phyloP scores from a whole-genome alignment of 2,329 filamentous ascomycete species.

The Chalaropsis ovoidea region DNA sequence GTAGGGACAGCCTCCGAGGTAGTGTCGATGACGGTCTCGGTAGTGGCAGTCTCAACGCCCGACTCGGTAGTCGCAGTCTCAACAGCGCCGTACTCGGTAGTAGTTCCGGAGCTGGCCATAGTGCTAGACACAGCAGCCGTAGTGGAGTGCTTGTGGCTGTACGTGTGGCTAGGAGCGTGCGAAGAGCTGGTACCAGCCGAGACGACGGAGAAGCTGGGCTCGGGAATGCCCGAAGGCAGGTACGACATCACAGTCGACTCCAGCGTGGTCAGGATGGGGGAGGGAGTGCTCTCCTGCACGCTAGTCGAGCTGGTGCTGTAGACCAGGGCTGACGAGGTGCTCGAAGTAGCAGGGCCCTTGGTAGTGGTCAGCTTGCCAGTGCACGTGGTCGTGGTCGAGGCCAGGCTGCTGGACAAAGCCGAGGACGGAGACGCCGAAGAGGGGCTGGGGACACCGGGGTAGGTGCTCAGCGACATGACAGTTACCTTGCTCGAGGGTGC shows the following conservation, averaged over 20 bases:
- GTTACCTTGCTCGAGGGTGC: constrained; percentile 2
- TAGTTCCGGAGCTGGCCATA: neutral
- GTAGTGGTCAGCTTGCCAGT: constrained; percentile 13
- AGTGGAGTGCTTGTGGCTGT: constrained; percentile 15
- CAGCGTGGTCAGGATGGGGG: constrained; percentile 20
- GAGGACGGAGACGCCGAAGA: neutral
- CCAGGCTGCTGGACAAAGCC: neutral
- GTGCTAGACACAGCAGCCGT: constrained; percentile 12
- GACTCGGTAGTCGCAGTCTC: neutral
- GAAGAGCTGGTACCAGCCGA: constrained; percentile 2
- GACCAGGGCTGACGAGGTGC: constrained; percentile 3
- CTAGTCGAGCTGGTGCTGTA: constrained; percentile 1
- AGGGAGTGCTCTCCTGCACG: constrained; percentile 16
- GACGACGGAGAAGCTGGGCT: constrained; percentile 3
- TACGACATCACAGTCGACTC: constrained; percentile 20
- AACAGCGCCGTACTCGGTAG: neutral
- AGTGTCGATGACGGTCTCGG: neutral
- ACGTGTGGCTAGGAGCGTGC: neutral
- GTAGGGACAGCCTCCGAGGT: constrained; percentile 2
- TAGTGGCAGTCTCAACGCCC: neutral
- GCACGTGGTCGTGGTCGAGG: constrained; percentile 20
- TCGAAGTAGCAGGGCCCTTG: neutral
- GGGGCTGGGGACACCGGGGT: constrained; percentile 11
- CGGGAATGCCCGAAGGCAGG: neutral
- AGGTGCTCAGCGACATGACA: constrained; percentile 4